These are phyloP conservation scores for Eutypella sp. DNA, from an alignment of 2,329 filamentous ascomycete species.

Conservation along the genomic window DNA sequence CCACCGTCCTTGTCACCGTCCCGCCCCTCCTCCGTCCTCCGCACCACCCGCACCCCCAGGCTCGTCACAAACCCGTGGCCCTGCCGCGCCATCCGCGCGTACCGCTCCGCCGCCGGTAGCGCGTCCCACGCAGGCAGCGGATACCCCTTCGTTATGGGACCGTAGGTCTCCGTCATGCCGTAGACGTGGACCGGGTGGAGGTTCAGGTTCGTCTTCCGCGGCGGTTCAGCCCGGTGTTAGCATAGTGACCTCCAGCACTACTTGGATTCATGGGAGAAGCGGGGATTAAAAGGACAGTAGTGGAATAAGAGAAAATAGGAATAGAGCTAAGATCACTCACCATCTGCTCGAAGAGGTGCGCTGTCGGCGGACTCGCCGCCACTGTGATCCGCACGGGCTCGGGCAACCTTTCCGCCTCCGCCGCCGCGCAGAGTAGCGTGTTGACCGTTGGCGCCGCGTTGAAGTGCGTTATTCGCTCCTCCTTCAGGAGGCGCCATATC, in stretches of 20 bases:
- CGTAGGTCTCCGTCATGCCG: conserved; percentile 83
- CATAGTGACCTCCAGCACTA: too few relatives aligned
- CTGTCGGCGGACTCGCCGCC: conserved; percentile 83
- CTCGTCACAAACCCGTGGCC: conserved; percentile 87
- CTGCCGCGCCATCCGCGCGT: conserved; percentile 85
- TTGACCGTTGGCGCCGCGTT: conserved; percentile 96
- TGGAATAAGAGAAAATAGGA: neutral
- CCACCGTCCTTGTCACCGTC: too few relatives aligned
- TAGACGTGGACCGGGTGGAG: conserved; percentile 91
- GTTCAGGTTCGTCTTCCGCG: conserved; percentile 59
- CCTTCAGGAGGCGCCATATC: conserved; percentile 84
- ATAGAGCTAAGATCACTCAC: conserved; percentile 31
- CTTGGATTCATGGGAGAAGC: too few relatives aligned
- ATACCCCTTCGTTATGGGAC: conserved; percentile 93
- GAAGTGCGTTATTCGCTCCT: conserved; percentile 88
- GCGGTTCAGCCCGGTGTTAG: too few relatives aligned
- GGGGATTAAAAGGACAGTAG: neutral
- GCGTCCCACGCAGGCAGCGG: conserved; percentile 78
- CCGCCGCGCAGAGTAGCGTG: conserved; percentile 78
- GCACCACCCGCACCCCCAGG: conserved; percentile 76
- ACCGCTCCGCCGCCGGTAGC: conserved; percentile 70
- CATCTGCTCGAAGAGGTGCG: conserved; percentile 92
- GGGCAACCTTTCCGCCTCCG: conserved; percentile 66
- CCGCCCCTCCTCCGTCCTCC: conserved; percentile 66
- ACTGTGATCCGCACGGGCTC: conserved; percentile 81